Conservation (phyloP, 1,284 basidiomycete genomes). For the Leccinum subrobustum region DNA sequence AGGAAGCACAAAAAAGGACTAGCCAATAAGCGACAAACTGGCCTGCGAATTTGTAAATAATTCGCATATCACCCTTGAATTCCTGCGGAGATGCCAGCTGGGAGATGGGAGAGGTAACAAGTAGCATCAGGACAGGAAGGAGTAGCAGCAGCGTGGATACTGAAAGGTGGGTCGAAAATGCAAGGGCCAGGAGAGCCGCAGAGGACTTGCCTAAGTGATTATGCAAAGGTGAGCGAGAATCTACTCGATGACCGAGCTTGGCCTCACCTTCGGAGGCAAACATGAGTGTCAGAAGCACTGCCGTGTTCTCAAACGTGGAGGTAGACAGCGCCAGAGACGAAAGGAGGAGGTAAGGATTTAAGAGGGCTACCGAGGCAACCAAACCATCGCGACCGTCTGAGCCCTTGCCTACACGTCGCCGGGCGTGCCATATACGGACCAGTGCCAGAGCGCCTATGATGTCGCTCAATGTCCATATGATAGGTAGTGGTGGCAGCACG, state of each 20-base stretch:
- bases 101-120: slow-evolving; percentile 58
- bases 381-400: slow-evolving; percentile 50
- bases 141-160: slow-evolving; percentile 71
- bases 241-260: background rate
- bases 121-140: slow-evolving; percentile 65
- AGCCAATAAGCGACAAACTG: slow-evolving; percentile 54
- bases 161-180: slow-evolving; percentile 70
- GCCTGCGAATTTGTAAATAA: slow-evolving; percentile 38
- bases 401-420: slow-evolving; percentile 43
- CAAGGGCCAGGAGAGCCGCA: slow-evolving; percentile 60
- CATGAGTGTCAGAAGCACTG: slow-evolving; percentile 68
- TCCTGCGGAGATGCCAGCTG: slow-evolving; percentile 60
- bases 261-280: slow-evolving; percentile 66
- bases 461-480: slow-evolving; percentile 75
- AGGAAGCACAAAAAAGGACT: slow-evolving; percentile 39
- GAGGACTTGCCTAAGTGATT: slow-evolving; percentile 49
- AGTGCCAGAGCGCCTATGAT: slow-evolving; percentile 65
- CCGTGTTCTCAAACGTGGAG: slow-evolving; percentile 74
- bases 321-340: slow-evolving; percentile 81
- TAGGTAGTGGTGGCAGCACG: slow-evolving; percentile 54
- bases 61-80: slow-evolving; percentile 39
- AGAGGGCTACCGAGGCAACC: slow-evolving; percentile 67
- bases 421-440: slow-evolving; percentile 63
- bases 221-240: background rate
- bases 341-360: slow-evolving; percentile 86